A percentile compares a stretch with the other conserved stretches of the same genome.
Conservation (phyloP, 2,329 filamentous ascomycete species). For the Monilinia aucupariae region DNA sequence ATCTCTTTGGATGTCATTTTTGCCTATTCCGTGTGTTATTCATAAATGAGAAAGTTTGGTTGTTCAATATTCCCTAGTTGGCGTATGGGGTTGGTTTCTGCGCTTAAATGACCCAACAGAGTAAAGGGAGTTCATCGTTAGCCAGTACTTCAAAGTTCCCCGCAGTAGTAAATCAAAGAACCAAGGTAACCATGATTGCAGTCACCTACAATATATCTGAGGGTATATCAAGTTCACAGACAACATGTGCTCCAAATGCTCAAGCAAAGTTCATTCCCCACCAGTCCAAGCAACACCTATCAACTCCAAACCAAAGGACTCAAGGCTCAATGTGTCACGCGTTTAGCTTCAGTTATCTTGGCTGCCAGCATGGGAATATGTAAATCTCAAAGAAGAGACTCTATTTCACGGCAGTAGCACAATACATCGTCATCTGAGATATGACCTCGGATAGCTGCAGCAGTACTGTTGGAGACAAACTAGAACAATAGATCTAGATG, state of each 20-base stretch:
- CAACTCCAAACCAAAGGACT: conserved; percentile 43
- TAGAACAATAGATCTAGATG: conserved; percentile 28
- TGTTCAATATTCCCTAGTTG: no score
- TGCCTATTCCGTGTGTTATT: no score
- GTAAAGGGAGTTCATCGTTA: not conserved
- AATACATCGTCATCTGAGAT: not conserved
- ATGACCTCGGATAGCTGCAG: not conserved
- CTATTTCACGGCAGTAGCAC: conserved; percentile 29
- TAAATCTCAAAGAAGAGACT: conserved; percentile 47
- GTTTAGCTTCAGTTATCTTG: conserved; percentile 44
- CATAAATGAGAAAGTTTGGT: no score
- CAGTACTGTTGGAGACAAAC: conserved; percentile 5
- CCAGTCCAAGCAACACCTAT: conserved; percentile 44
- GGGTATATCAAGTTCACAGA: conserved; percentile 40
- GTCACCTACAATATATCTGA: conserved; percentile 41
- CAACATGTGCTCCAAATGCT: conserved; percentile 43
- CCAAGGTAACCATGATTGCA: not conserved
- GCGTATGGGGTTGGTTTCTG: no score
- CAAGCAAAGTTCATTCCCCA: conserved; percentile 45
- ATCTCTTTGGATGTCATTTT: no score
- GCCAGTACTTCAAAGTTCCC: not conserved
- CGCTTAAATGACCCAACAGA: no score
- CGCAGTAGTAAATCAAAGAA: not conserved
- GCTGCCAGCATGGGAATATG: conserved; percentile 47
- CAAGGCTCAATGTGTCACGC: conserved; percentile 43